Conservation (phyloP, 2,329 filamentous ascomycete genomes). For the Colletotrichum siamense region DNA sequence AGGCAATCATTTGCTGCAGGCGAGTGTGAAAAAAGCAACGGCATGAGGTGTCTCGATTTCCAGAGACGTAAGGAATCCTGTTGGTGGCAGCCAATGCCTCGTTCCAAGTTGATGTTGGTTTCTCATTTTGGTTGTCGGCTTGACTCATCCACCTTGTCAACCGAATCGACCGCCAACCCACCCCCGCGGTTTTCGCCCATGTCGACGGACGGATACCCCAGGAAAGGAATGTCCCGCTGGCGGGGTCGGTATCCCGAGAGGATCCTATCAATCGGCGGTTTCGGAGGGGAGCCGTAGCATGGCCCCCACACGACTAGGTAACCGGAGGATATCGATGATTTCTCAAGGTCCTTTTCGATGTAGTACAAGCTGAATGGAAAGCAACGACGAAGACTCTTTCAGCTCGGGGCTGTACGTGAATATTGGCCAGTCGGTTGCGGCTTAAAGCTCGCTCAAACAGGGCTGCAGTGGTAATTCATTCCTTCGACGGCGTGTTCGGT, state of each 20-base stretch:
- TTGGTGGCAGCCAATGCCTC: neutral
- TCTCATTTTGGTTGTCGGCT: neutral
- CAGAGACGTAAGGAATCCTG: neutral
- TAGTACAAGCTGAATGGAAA: neutral
- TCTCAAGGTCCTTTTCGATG: neutral
- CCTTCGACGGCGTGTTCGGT: neutral
- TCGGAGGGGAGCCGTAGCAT: conserved; percentile 1
- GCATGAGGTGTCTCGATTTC: neutral
- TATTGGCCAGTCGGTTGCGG: neutral
- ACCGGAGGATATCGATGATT: neutral
- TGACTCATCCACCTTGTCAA: conserved; percentile 7
- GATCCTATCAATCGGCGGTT: neutral
- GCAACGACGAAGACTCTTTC: neutral
- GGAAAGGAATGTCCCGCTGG: conserved; percentile 1
- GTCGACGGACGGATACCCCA: neutral
- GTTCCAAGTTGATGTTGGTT: conserved; percentile 10
- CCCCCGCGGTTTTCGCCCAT: conserved; percentile 8
- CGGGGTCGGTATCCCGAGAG: neutral
- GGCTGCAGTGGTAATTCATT: neutral
- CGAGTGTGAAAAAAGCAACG: neutral
- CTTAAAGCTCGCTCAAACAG: neutral
- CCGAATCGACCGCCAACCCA: neutral
- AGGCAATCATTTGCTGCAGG: neutral
- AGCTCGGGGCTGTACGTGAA: neutral
- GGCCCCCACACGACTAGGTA: neutral